Evolutionary conservation across 2,329 filamentous ascomycete species (phyloP), one percentile per base, ranked within the genome.

Genomic region (Fusarium austroafricanum): DNA sequence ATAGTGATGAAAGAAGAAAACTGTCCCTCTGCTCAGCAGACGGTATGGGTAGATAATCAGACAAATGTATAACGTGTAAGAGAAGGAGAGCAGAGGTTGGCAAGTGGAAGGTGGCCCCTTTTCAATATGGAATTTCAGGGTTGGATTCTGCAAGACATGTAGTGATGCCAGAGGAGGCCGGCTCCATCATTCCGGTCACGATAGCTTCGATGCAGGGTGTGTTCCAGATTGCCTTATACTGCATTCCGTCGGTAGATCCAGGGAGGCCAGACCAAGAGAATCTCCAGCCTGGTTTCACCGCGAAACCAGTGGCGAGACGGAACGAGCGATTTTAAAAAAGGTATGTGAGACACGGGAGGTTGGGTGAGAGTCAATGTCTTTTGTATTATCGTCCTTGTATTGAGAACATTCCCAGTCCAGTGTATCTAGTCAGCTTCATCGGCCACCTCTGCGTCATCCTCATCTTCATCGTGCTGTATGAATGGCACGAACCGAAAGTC

Each of bases 401-500:
- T 33, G 23, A 45, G 35, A 55, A 44, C 20, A 50, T 58, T 29
- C 10, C n/a, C 20, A 61, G 23, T 42, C 15, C 51, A n/a, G 37
- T 28, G 31, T 18, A 40, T 56, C 51, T 64, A 70, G 15, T 51
- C 43, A 31, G 42, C 59, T 44, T 64, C 61, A 12, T 40, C 65
- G 31, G 28, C 29, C 33, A 42, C 51, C 54, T 65, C 37, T 57
- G 54, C 74, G 5, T 74, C 78, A 11, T 73, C 75, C 6, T 73
- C 75, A 14, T 74, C 80, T 7, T 83, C 83, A 28, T 89, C 89
- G 40, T 91, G 86, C 21, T 87, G 86, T 17, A 85, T 83, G 55
- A 89, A 90, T 17, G 93, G 92, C 58, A 96, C 90, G 75, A 96
- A 93, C 20, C 91, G 85, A 77, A 95, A 96, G 77, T 96, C 92